These are phyloP conservation scores for Mycena metata DNA, from an alignment of 768 basidiomycete genomes.

Conservation along the genomic window DNA sequence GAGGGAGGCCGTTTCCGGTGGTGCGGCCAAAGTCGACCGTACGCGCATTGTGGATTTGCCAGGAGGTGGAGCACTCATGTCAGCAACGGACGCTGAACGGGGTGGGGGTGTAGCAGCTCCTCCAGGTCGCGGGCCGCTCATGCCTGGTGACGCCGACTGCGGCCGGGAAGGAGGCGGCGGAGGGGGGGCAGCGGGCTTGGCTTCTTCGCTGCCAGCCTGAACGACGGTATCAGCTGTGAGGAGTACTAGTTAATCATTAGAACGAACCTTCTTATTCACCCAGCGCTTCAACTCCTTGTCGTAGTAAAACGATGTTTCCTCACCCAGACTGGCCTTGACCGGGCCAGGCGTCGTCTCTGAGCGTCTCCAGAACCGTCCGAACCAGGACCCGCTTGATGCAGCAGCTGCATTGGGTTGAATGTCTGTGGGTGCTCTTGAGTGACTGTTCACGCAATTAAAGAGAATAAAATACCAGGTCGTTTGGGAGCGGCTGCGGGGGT, in stretches of 20 bases:
- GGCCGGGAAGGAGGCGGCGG: conserved; percentile 86
- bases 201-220: conserved; percentile 72
- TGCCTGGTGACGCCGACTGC: conserved; percentile 87
- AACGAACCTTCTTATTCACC: conserved; percentile 91
- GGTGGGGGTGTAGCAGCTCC: conserved; percentile 45
- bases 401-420: conserved; percentile 43
- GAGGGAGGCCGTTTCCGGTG: conserved; percentile 55
- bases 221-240: conserved; percentile 18
- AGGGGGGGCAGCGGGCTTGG: conserved; percentile 65
- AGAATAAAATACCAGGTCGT: conserved; percentile 45
- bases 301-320: conserved; percentile 91
- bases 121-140: conserved; percentile 47
- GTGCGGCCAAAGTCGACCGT: conserved; percentile 76
- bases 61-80: conserved; percentile 66
- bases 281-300: conserved; percentile 96
- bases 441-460: neutral
- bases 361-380: conserved; percentile 86
- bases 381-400: conserved; percentile 72
- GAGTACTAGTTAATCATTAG: neutral
- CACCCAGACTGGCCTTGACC: conserved; percentile 92
- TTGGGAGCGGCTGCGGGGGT: conserved; percentile 41
- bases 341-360: conserved; percentile 74
- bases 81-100: conserved; percentile 76
- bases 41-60: conserved; percentile 67
- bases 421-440: conserved; percentile 5